Evolutionary conservation across 2,329 filamentous ascomycete genomes (phyloP), one percentile per base, ranked within the genome.

Genomic region (Microsporum ferrugineum): DNA sequence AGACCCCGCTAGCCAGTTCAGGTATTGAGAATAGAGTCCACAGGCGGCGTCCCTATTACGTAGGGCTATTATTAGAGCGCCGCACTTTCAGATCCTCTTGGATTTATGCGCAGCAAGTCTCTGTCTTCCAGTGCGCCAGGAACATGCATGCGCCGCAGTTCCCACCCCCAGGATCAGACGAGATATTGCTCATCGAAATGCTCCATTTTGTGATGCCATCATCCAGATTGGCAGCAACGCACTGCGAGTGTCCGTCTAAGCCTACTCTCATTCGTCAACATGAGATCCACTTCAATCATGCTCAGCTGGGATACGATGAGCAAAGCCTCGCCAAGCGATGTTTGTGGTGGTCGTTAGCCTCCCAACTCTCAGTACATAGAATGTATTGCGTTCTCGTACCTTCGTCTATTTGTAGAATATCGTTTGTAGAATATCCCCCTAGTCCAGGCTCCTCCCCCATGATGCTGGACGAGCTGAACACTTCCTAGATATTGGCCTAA

Each of bases 251-350:
- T 6, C 27, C 49, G 14, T n/a, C 49, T 34, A 34, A 14, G 49
- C 49, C 49, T 10, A n/a, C 5, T n/a, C 29, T 29, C 49, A 53
- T 53, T 53, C 49, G 49, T n/a, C 49, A 33, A n/a, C 49, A 33
- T 31, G 17, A 34, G 33, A 53, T n/a, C 49, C 49, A 53, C 49
- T 53, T 27, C 2, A 10, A 27, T n/a, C 17, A n/a, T 34, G 27
- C 49, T 53, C 49, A 53, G 49, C 49, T 53, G 49, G 39, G 49
- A 53, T 31, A 53, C 27, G 49, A 53, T 33, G 49, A 34, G 49
- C 49, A 53, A 53, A 53, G 49, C 49, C 49, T 53, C 49, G 49
- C 49, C 49, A 53, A 53, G 49, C 29, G 33, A 8, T 33, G 8
- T 53, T 33, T 31, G 27, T 14, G 10, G 49, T 27, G 31, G 49